A percentile compares a stretch with the other conserved stretches of the same genome.
These are phyloP conservation scores for Cystobasidium tubakii DNA, from an alignment of 768 basidiomycete species.

Conservation along the genomic window DNA sequence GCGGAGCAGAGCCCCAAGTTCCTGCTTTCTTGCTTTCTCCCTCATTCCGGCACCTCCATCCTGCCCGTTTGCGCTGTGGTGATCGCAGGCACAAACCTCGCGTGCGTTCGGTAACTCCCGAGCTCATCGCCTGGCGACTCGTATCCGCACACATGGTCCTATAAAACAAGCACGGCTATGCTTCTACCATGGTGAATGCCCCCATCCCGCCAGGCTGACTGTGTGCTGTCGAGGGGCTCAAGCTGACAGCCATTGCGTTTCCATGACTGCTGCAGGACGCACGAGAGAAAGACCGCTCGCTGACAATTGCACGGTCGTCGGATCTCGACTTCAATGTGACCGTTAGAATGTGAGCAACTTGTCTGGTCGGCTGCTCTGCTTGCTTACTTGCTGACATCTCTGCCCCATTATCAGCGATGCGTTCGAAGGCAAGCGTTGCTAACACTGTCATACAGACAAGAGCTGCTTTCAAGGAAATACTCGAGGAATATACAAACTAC, in stretches of 20 bases:
- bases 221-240: not conserved
- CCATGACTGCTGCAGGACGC: slow-evolving; percentile 4
- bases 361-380: not conserved
- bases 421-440: slow-evolving; percentile 73
- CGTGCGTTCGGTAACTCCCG: not conserved
- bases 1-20: no score
- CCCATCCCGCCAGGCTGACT: not conserved
- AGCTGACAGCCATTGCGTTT: not conserved
- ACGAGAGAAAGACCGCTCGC: slow-evolving; percentile 19
- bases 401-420: slow-evolving; percentile 38
- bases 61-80: not conserved
- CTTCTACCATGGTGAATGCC: not conserved
- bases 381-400: not conserved
- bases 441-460: no score
- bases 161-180: not conserved
- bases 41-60: not conserved
- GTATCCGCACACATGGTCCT: not conserved
- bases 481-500: no score
- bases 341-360: slow-evolving; percentile 48
- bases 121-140: not conserved
- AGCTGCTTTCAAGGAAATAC: no score
- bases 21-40: not conserved
- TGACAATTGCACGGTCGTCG: slow-evolving; percentile 37
- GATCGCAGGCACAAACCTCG: not conserved
- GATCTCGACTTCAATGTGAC: slow-evolving; percentile 40